Percentiles rank a stretch among this genome's conserved stretches.
Evolutionary conservation across 1,139 yeast species (phyloP).

Genomic region (Yamadazyma siamensis): DNA sequence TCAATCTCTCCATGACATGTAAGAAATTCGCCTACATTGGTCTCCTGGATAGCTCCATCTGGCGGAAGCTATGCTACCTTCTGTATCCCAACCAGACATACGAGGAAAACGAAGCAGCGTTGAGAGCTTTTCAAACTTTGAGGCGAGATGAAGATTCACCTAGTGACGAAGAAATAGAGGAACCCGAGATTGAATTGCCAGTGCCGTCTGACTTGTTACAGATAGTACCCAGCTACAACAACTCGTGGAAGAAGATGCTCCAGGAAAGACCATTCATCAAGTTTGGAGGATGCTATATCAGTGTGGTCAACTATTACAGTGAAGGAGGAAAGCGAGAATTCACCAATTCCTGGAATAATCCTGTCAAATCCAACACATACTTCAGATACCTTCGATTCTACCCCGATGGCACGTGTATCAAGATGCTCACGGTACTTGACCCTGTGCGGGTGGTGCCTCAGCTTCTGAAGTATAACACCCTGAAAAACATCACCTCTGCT

Average conservation of each 20-base stretch:
- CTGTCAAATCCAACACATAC: conserved; percentile 81
- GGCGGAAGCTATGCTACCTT: conserved; percentile 54
- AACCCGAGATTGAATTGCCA: conserved; percentile 23
- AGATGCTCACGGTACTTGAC: conserved; percentile 62
- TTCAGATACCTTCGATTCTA: conserved; percentile 81
- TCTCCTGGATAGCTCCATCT: conserved; percentile 49
- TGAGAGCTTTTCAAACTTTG: conserved; percentile 9
- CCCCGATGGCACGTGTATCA: conserved; percentile 71
- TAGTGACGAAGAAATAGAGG: conserved; percentile 16
- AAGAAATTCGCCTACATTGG: conserved; percentile 61
- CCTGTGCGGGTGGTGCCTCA: conserved; percentile 61
- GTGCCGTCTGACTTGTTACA: conserved; percentile 40
- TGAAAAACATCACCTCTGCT: conserved; percentile 13
- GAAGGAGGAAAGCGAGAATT: conserved; percentile 72
- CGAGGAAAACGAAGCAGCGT: conserved; percentile 31
- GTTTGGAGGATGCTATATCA: conserved; percentile 79
- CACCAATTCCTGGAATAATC: conserved; percentile 68
- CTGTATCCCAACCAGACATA: conserved; percentile 59
- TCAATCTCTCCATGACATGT: conserved; percentile 61
- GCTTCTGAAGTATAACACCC: conserved; percentile 32
- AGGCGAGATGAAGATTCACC: too few relatives aligned
- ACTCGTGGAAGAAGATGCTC: conserved; percentile 55
- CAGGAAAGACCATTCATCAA: conserved; percentile 61
- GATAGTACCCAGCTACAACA: conserved; percentile 46
- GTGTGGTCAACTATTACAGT: conserved; percentile 78